Evolutionary conservation across 306 rosid species (phyloP).

Genomic region (Prosopis cineraria): DNA sequence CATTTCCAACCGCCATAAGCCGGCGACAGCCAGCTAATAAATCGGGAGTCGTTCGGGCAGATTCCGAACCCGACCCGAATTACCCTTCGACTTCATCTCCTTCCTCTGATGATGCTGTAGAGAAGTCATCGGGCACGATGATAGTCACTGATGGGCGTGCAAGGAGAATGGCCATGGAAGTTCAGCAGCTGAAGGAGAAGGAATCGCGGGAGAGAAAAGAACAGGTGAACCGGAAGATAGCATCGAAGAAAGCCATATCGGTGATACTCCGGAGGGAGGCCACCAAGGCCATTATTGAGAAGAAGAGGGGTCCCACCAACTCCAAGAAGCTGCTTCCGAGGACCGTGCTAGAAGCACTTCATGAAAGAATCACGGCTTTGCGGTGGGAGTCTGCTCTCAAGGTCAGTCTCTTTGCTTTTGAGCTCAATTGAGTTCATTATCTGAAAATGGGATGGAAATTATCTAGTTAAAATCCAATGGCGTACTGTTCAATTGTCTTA

Average conservation of each 20-base stretch:
- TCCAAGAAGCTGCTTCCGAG: conserved; percentile 83
- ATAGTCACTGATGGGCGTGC: conserved; percentile 36
- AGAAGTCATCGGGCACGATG: conserved; percentile 18
- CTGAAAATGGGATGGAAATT: not conserved
- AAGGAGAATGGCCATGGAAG: conserved; percentile 38
- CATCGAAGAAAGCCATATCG: conserved; percentile 85
- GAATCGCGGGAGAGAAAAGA: conserved; percentile 76
- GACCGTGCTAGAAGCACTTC: conserved; percentile 84
- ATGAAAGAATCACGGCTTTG: conserved; percentile 73
- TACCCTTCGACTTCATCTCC: conserved; percentile 7
- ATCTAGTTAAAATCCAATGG: not conserved
- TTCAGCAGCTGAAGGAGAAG: conserved; percentile 49
- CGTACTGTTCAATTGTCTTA: not conserved
- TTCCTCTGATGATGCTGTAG: not conserved
- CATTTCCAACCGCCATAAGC: conserved; percentile 29
- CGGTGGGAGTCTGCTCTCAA: conserved; percentile 97
- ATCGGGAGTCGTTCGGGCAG: not conserved
- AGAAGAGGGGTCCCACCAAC: conserved; percentile 69
- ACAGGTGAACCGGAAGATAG: conserved; percentile 65
- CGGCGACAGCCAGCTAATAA: conserved; percentile 28
- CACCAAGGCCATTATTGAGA: conserved; percentile 78
- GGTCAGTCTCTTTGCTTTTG: conserved; percentile 38
- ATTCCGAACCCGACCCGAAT: conserved; percentile 7
- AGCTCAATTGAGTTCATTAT: not conserved
- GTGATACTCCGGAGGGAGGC: conserved; percentile 84